Percentiles rank a stretch among this genome's conserved stretches.
Evolutionary conservation across 345 rosid genomes (phyloP).

Genomic region (Noccaea caerulescens): DNA sequence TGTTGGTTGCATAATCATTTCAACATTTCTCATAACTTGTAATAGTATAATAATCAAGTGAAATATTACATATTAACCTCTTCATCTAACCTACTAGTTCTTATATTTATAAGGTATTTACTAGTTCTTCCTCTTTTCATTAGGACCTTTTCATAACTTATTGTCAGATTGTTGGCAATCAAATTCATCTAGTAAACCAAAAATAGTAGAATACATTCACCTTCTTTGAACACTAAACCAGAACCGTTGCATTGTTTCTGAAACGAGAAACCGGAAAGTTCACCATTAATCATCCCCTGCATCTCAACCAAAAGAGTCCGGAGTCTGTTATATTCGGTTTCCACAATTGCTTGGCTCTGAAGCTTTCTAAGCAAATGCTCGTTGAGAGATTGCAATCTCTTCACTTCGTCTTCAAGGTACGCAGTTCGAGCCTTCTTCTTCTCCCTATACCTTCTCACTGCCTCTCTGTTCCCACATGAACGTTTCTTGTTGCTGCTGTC

Average conservation of each 20-base stretch:
- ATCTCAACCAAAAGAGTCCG: constrained; percentile 53
- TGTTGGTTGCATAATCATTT: too few relatives aligned
- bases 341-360: constrained; percentile 57
- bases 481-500: constrained; percentile 41
- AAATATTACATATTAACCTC: too few relatives aligned
- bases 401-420: constrained; percentile 75
- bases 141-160: neutral
- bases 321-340: constrained; percentile 61
- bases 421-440: constrained; percentile 79
- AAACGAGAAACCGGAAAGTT: constrained; percentile 48
- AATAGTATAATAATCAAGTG: too few relatives aligned
- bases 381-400: constrained; percentile 52
- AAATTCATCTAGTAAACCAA: constrained; percentile 18
- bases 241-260: constrained; percentile 42
- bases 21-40: too few relatives aligned
- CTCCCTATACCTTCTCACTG: constrained; percentile 80
- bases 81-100: neutral
- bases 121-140: constrained; percentile 11
- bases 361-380: constrained; percentile 57
- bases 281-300: constrained; percentile 58
- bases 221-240: constrained; percentile 45
- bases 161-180: neutral
- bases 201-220: constrained; percentile 20
- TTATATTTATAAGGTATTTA: neutral
- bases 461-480: constrained; percentile 71